Evolutionary conservation across 306 rosid genomes (phyloP), one percentile per base, ranked within the genome.

Genomic region (Prunus mume): DNA sequence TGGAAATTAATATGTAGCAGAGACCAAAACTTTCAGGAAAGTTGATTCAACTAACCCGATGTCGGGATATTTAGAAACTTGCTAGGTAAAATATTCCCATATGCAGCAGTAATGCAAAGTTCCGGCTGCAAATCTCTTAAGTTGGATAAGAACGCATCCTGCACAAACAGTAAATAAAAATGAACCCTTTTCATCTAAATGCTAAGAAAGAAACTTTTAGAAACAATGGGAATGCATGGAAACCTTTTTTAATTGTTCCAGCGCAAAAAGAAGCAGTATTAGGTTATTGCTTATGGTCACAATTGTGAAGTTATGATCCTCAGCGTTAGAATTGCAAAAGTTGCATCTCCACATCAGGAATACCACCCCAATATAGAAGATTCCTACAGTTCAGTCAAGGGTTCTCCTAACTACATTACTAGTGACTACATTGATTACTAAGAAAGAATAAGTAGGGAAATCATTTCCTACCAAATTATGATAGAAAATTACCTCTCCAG

Each of bases 111-210:
- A 34, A 87, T 78, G 75, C 98, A 94, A 52, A 94, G 81, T 73
- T 92, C 89, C 1, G 97, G 97, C 76, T 92, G 86, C 84, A 94
- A 79, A 75, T 83, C 91, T 81, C 83, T 89, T 41, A 94, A 89
- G 76, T 76, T 73, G 46, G 92, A 87, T 86, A 94, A 84, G 85
- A 94, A 94, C 72, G 45, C 22, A 52, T 88, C 97, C 96, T 93
- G 87, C 80, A 77, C 0, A 19, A 71, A 74, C 45, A 81, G 41
- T 19, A 38, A 15, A 76, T 56, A 69, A 41, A 68, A 64, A 50
- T 34, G 13, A 71, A 50, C 38, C 67, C 69, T 66, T 45, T 66
- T 63, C 18, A n/a, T 25, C 9, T 50, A 19, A 50, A 46, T 6
- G 41, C 27, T 69, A 70, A 58, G 20, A 24, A 10, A n/a, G 56